These are phyloP conservation scores for Fusarium temperatum DNA, from an alignment of 2,329 filamentous ascomycete species.

Conservation along the genomic window DNA sequence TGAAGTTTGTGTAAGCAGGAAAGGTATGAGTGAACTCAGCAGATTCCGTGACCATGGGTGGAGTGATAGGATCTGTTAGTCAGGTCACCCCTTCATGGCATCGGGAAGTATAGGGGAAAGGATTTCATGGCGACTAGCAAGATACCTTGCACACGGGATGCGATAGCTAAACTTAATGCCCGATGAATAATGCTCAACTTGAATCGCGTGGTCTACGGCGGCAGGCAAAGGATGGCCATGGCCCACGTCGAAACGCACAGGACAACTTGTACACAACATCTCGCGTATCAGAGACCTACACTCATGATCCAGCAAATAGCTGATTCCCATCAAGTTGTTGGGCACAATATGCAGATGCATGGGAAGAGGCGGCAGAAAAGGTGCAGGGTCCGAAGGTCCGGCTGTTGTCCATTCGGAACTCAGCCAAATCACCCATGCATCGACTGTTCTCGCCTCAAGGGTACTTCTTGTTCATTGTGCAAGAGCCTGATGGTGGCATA, in stretches of 20 bases:
- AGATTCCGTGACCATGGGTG: slow-evolving; percentile 31
- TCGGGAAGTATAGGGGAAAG: background rate
- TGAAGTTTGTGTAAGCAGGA: slow-evolving; percentile 3
- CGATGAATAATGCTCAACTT: slow-evolving; percentile 4
- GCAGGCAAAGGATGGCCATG: slow-evolving; percentile 8
- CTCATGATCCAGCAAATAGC: slow-evolving; percentile 1
- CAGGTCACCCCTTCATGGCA: slow-evolving; percentile 20
- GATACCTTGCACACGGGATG: background rate
- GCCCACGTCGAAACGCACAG: slow-evolving; percentile 14
- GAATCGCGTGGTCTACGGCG: slow-evolving; percentile 4
- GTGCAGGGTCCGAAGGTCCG: slow-evolving; percentile 8
- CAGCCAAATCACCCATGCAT: slow-evolving; percentile 20
- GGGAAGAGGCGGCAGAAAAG: slow-evolving; percentile 16
- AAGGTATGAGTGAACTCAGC: slow-evolving; percentile 6
- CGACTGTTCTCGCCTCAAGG: background rate
- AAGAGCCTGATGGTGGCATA: slow-evolving; percentile 18
- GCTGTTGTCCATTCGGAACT: slow-evolving; percentile 21
- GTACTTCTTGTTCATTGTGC: slow-evolving; percentile 3
- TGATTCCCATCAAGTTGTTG: slow-evolving; percentile 17
- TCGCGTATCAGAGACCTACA: background rate
- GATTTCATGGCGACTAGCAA: background rate
- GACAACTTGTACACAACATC: background rate
- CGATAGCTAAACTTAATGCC: background rate
- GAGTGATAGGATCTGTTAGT: slow-evolving; percentile 29
- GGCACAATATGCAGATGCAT: slow-evolving; percentile 26